A percentile compares a stretch with the other conserved stretches of the same genome.
Conservation (phyloP, 768 basidiomycete species). For the Suillus plorans region DNA sequence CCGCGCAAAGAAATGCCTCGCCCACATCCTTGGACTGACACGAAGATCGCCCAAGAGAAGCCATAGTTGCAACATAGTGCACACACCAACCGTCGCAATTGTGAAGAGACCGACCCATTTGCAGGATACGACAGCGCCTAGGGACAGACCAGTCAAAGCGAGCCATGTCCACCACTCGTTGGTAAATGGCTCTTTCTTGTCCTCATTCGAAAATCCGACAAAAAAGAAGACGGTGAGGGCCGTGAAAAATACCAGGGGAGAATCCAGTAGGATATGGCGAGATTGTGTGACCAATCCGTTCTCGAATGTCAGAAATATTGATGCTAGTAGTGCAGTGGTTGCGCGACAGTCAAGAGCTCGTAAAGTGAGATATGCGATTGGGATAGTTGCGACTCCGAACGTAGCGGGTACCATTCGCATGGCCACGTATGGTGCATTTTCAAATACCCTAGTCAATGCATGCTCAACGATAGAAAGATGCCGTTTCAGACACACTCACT, state of each 20-base stretch:
- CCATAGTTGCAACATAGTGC: constrained; percentile 89
- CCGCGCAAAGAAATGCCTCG: constrained; percentile 84
- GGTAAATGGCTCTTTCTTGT: constrained; percentile 82
- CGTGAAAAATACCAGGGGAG: constrained; percentile 98
- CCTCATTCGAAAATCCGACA: constrained; percentile 89
- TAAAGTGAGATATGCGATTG: constrained; percentile 89
- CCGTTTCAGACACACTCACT: constrained; percentile 50
- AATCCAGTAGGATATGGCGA: constrained; percentile 95
- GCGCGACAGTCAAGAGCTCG: constrained; percentile 91
- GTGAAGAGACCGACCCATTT: constrained; percentile 99
- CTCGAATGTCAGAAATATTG: constrained; percentile 93
- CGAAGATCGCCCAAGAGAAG: constrained; percentile 82
- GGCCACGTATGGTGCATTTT: constrained; percentile 88
- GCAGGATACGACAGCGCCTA: constrained; percentile 91
- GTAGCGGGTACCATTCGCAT: constrained; percentile 96
- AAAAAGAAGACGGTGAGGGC: constrained; percentile 86
- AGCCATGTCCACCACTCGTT: constrained; percentile 94
- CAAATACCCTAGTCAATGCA: constrained; percentile 61
- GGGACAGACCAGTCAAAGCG: constrained; percentile 77
- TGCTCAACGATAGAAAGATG: background rate
- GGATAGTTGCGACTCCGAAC: constrained; percentile 87
- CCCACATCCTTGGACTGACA: constrained; percentile 71
- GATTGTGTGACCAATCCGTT: constrained; percentile 96
- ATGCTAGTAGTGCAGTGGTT: constrained; percentile 87
- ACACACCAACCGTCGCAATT: constrained; percentile 88